Evolutionary conservation across 768 basidiomycete species (phyloP), one percentile per base, ranked within the genome.

Genomic region (Dacryopinax primogenitus): DNA sequence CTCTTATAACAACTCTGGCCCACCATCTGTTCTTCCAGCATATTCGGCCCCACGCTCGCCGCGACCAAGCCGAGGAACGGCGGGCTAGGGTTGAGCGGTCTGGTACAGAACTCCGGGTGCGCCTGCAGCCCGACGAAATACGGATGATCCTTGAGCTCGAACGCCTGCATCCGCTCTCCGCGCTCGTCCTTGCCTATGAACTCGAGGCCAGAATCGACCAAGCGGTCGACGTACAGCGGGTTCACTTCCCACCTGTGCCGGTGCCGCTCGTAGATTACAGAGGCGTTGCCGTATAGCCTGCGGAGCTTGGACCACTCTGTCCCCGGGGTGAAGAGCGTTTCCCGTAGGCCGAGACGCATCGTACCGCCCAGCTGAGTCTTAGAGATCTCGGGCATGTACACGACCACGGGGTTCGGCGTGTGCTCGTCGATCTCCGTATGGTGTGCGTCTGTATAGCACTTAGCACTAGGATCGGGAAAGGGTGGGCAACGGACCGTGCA

Each of bases 371-470:
- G 92, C 69, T 98, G 93, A 13, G 94, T 97, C 73, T 87, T 88
- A 12, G 92, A 96, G 70, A 99, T 90, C 74, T 99, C 96, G 18
- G 96, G 96, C 96, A 99, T 99, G 82, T 94, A 98, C 70, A 98
- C 81, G 75, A 97, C 80, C 65, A 93, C 80, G 1, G 88, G 89
- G 68, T 87, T 78, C n/a, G 77, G 74, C 1, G 86, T 78, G 0
- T 83, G 75, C 0, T 82, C 72, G 39, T 81, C 76, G 70, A 98
- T 89, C 75, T 99, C 95, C 33, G 84, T 77, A 1, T 95, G 98
- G 58, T 86, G 88, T 3, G 95, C 92, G 65, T 84, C 92, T 89
- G 72, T 16, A 51, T 23, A 61, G 64, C n/a, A 69, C 66, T 39
- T 71, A 36, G 37, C 41, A 37, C 33, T 58, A 7, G 13, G 15